Conservation (phyloP, 192 early-diverging fungal species). For the Backusella liffmaniae region DNA sequence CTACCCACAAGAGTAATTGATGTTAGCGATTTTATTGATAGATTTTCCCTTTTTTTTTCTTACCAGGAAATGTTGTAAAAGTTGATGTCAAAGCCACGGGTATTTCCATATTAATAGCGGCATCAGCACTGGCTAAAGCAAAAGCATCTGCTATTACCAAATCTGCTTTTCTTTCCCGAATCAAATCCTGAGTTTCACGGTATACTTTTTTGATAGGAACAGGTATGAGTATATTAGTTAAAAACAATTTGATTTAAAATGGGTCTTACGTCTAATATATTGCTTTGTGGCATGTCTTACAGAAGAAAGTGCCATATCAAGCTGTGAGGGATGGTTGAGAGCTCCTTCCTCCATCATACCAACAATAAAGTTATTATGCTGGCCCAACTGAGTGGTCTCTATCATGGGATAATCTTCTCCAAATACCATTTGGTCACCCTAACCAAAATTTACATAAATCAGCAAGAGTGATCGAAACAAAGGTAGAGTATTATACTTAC, state of each 20-base stretch:
- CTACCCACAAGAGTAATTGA: background rate
- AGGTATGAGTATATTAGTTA: background rate
- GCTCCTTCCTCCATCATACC: background rate
- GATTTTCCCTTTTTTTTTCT: background rate
- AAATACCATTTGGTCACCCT: conserved; percentile 16
- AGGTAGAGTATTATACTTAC: background rate
- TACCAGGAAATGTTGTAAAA: conserved; percentile 18
- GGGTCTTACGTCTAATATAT: background rate
- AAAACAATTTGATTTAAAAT: background rate
- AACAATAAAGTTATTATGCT: background rate
- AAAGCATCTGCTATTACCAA: conserved; percentile 1
- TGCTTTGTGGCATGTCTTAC: background rate
- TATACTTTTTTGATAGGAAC: background rate
- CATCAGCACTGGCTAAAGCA: background rate
- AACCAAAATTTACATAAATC: background rate
- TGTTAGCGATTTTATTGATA: background rate
- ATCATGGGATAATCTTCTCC: conserved; percentile 16
- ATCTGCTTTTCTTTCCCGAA: background rate
- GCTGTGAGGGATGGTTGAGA: background rate
- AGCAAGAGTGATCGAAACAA: background rate
- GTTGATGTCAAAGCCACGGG: background rate
- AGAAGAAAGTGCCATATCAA: background rate
- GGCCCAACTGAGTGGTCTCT: background rate
- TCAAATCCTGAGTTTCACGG: background rate
- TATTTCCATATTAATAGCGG: background rate